phyloP scores from a whole-genome alignment of 495 filamentous ascomycete genomes.

The Friedmanniomyces simplex region DNA sequence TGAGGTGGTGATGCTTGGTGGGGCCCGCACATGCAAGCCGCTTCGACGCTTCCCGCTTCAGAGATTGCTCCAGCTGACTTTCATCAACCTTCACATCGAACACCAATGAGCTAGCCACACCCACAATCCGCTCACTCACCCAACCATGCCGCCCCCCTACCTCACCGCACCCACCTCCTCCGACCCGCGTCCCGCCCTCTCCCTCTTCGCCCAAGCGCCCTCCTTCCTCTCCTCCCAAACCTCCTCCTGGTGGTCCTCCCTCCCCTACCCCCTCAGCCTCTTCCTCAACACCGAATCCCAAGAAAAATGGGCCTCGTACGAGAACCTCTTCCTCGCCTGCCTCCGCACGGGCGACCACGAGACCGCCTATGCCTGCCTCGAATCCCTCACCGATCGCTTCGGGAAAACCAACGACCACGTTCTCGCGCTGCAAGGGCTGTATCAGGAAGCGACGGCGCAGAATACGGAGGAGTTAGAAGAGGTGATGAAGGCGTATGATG shows the following conservation, averaged over 20 bases:
- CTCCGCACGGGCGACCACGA: slow-evolving; percentile 76
- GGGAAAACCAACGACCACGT: slow-evolving; percentile 72
- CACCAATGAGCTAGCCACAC: neutral
- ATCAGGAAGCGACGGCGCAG: slow-evolving; percentile 72
- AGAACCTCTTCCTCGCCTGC: slow-evolving; percentile 75
- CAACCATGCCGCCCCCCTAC: slow-evolving; percentile 27
- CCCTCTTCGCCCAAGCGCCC: slow-evolving; percentile 69
- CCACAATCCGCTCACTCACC: neutral
- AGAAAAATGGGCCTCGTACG: slow-evolving; percentile 70
- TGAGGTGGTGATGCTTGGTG: neutral
- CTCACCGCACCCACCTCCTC: slow-evolving; percentile 29
- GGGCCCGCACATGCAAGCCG: neutral
- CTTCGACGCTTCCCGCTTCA: no score
- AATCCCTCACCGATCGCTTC: slow-evolving; percentile 66
- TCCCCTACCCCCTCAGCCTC: slow-evolving; percentile 41
- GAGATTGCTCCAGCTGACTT: neutral
- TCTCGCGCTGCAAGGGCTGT: slow-evolving; percentile 68
- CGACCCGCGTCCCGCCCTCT: slow-evolving; percentile 44
- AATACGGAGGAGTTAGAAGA: slow-evolving; percentile 51
- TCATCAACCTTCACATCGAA: neutral
- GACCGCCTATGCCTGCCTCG: slow-evolving; percentile 62
- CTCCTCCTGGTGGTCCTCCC: slow-evolving; percentile 34
- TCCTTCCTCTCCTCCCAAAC: slow-evolving; percentile 46
- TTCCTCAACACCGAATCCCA: slow-evolving; percentile 52
- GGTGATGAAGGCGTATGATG: slow-evolving; percentile 66